Percentiles rank a stretch among this genome's conserved stretches.
Conservation (phyloP, 805 yeast genomes). For the Candida ovalis region DNA sequence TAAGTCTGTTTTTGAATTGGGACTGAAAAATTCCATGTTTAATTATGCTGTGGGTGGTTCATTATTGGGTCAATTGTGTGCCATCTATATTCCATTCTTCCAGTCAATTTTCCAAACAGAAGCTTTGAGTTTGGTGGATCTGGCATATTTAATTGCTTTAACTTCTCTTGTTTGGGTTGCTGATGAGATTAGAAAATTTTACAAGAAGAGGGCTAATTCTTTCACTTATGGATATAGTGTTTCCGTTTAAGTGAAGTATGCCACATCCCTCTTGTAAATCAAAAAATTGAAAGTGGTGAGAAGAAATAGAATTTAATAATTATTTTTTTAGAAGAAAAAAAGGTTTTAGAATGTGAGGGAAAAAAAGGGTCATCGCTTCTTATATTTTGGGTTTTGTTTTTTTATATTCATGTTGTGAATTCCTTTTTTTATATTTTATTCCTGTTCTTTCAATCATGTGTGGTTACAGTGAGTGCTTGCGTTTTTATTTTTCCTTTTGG, state of each 20-base stretch:
- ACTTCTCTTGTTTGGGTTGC: conserved; percentile 81
- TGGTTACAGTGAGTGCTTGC: not conserved
- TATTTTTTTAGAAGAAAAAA: not conserved
- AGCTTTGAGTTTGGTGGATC: conserved; percentile 69
- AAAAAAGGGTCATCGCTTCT: not conserved
- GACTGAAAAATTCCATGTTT: conserved; percentile 83
- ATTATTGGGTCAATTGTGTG: conserved; percentile 85
- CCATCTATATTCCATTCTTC: conserved; percentile 89
- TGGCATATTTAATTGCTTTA: conserved; percentile 55
- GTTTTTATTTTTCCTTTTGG: not conserved
- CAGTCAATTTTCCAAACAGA: conserved; percentile 94
- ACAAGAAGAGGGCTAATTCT: conserved; percentile 13
- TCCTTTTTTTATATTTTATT: too few relatives aligned
- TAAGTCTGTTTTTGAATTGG: conserved; percentile 79
- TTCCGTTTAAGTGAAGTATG: conserved; percentile 19
- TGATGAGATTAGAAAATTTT: conserved; percentile 74
- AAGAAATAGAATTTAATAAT: not conserved
- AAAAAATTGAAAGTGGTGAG: not conserved
- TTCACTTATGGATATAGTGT: conserved; percentile 26
- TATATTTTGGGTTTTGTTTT: not conserved
- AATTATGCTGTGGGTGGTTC: conserved; percentile 90
- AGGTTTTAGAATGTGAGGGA: not conserved
- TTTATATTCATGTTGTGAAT: too few relatives aligned
- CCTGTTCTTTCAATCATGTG: not conserved
- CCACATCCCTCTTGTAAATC: not conserved